Conservation (phyloP, 192 early-diverging fungal species). For the Thamnidium elegans region DNA sequence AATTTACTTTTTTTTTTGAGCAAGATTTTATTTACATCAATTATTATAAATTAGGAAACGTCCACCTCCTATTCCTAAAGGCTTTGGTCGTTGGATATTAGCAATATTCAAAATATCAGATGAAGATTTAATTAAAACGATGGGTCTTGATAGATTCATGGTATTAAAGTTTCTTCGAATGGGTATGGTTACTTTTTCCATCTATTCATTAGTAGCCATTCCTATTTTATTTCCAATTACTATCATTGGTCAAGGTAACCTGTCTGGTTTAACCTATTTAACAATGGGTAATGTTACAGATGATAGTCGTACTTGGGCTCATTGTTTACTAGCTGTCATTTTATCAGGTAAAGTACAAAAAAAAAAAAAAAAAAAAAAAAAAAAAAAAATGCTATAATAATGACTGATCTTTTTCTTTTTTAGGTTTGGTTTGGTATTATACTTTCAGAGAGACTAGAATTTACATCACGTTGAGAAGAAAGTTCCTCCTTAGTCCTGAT, state of each 20-base stretch:
- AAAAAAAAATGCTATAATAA: neutral
- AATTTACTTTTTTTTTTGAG: neutral
- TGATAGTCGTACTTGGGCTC: conserved; percentile 64
- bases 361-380: no score
- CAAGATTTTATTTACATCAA: neutral
- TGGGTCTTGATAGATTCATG: conserved; percentile 78
- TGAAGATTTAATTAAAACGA: conserved; percentile 48
- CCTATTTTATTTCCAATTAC: conserved; percentile 73
- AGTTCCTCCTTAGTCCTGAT: conserved; percentile 53
- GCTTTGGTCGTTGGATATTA: conserved; percentile 59
- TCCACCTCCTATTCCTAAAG: conserved; percentile 49
- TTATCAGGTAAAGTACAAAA: conserved; percentile 56
- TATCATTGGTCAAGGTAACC: conserved; percentile 42
- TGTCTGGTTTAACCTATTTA: conserved; percentile 54
- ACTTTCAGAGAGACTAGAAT: conserved; percentile 58
- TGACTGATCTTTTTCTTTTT: neutral
- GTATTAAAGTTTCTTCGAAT: conserved; percentile 70
- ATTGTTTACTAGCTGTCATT: conserved; percentile 53
- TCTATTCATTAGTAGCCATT: conserved; percentile 53
- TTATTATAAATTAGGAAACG: conserved; percentile 37
- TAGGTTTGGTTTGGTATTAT: conserved; percentile 4
- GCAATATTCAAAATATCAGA: conserved; percentile 53
- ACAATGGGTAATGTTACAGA: conserved; percentile 71
- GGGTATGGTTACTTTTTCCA: conserved; percentile 61
- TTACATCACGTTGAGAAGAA: conserved; percentile 62